Evolutionary conservation across 352 stramenopile species (phyloP), one percentile per base, ranked within the genome.

Genomic region (Phytophthora lateralis): DNA sequence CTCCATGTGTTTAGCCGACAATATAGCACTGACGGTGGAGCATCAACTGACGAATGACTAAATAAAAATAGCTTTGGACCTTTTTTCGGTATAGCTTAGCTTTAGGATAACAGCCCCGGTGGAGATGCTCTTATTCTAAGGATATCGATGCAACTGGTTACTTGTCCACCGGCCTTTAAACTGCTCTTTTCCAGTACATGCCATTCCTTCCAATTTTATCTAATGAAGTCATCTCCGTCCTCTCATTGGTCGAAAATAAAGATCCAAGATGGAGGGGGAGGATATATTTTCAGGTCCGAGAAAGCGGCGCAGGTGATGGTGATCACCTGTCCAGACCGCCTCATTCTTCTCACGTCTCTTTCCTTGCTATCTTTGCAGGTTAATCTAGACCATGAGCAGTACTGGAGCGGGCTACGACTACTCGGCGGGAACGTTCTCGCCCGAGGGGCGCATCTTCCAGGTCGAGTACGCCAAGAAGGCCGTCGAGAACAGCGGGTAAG

Each of bases 391-490:
- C 17, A 95, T 95, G 86, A 95, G 83, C 74, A 95, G 85, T 71
- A 93, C 86, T 26, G 86, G 86, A 30, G 84, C 86, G 55, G 86
- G 86, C 66, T 96, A 96, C 71, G 88, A 96, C 78, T 90, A 90
- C 63, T 94, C 88, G 26, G 80, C 82, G 53, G 86, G 85, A 21
- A 99, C 97, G 50, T 99, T 99, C 80, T 98, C 92, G 53, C 97
- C 97, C 20, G 97, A 99, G 71, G 97, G 97, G 35, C 95, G 97
- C 45, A 98, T 99, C 66, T 99, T 99, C 73, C 97, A 99, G 83
- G 93, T 99, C 44, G 97, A 99, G 69, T 99, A 99, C 63, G 97
- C 97, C 48, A 95, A 91, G 69, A 99, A 99, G 70, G 97, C 97
- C 17, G 96, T 99, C 45, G 97, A 99, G 70, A 98, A 98, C 85